Base-by-base conservation (phyloP, 179 eudicot species). In the Actinidia chinensis region DNA sequence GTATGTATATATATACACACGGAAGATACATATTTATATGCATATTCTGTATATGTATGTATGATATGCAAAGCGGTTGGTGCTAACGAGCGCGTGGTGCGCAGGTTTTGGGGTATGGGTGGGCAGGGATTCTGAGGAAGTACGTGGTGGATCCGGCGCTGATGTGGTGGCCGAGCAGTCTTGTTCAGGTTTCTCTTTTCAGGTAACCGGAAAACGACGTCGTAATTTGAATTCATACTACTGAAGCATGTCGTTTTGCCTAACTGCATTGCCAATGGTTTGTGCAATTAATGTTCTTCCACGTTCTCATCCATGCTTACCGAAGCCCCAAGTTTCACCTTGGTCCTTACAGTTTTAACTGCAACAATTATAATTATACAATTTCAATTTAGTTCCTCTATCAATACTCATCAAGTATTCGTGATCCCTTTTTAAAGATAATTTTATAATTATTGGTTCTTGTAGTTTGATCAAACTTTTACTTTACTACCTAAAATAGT, bases 141-240 rank as follows among this genome's bases (percentile, higher is more conserved):
- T 92, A 89, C 68, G 97, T 92, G 46, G 91, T 92, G 66, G 92
- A 91, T 59, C 97, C 95, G 14, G 93, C 95, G 15, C 86, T 85
- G 2, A 92, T 92, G 97, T 92, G 97, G 97, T 92, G 97, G 95
- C 97, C 97, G 5, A 70, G 78, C 78, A 81, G 84, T 79, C 90
- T 92, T 18, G 93, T 92, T 78, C 95, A 92, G 75, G 90, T 92
- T 44, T 92, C 97, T 2, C 93, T 92, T 40, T 92, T 92, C 84
- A 78, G 94, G 97, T 86, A 83, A 42, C 2, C 8, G 17, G 1
- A 20, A 14, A 77, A 58, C 28, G 14, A 17, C 23, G 14, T 7
- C 25, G 52, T 42, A 7, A 17, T 22, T 22, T 22, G 40, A 15
- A 17, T 17, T 14, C 1, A 28, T 18, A 40, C 2, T 68, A 58